Percentiles rank a stretch among this genome's conserved stretches.
Conservation (phyloP, 2,329 filamentous ascomycete species). For the Trichoderma brevicompactum region DNA sequence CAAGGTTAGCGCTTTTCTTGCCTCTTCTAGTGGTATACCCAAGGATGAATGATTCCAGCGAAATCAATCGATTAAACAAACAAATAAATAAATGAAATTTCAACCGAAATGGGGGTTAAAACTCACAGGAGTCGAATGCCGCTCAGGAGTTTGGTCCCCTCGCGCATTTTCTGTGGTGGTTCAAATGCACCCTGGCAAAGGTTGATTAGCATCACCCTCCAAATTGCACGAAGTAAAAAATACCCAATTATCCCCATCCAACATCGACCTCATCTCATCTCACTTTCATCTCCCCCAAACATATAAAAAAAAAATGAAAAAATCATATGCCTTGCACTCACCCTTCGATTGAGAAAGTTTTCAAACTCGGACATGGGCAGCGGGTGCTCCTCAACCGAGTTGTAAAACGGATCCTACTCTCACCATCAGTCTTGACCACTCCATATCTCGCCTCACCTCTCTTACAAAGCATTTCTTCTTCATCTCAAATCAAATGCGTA, state of each 20-base stretch:
- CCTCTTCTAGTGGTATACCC: not conserved
- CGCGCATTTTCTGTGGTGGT: constrained; percentile 48
- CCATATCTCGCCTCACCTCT: not conserved
- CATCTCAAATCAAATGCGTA: not conserved
- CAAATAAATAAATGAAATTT: not conserved
- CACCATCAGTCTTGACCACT: no score
- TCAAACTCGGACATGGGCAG: constrained; percentile 60
- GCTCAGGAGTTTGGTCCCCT: constrained; percentile 52
- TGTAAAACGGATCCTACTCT: constrained; percentile 54
- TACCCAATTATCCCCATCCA: not conserved
- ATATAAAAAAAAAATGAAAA: not conserved
- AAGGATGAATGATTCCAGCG: not conserved
- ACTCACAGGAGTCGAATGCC: constrained; percentile 61
- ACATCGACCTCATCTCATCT: not conserved
- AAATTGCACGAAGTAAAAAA: not conserved
- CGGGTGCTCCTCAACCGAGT: constrained; percentile 56
- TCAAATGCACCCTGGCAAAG: constrained; percentile 56
- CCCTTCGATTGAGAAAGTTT: constrained; percentile 58
- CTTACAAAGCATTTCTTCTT: not conserved
- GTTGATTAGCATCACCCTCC: constrained; percentile 1
- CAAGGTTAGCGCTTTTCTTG: constrained; percentile 8
- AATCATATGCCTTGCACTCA: constrained; percentile 39
- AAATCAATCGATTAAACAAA: not conserved
- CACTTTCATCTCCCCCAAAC: not conserved
- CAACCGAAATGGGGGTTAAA: not conserved